Conservation (phyloP, 108 stramenopile genomes). For the Nitzschia putrida region DNA sequence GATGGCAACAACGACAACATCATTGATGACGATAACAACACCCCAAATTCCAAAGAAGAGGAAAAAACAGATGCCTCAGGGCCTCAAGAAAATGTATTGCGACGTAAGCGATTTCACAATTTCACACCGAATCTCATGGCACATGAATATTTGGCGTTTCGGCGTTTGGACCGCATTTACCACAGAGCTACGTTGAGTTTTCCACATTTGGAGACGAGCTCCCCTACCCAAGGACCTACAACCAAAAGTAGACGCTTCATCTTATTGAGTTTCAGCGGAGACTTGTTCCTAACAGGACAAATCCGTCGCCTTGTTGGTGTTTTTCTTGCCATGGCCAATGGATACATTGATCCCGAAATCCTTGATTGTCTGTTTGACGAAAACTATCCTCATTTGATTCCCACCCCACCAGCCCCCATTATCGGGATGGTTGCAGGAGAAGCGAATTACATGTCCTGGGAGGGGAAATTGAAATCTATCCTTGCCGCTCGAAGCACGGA, state of each 20-base stretch:
- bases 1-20: background rate
- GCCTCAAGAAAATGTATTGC: constrained; percentile 26
- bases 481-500: constrained; percentile 56
- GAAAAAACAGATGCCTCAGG: constrained; percentile 16
- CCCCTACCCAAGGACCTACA: constrained; percentile 28
- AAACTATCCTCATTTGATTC: constrained; percentile 67
- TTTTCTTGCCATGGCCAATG: constrained; percentile 63
- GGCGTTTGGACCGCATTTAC: constrained; percentile 72
- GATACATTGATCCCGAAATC: constrained; percentile 66
- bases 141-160: constrained; percentile 70
- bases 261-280: constrained; percentile 70
- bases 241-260: constrained; percentile 33
- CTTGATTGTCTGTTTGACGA: constrained; percentile 84
- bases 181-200: constrained; percentile 71
- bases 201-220: background rate
- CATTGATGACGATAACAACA: constrained; percentile 4
- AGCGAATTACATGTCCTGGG: constrained; percentile 62
- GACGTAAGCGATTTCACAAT: constrained; percentile 76
- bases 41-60: constrained; percentile 12
- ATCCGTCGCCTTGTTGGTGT: constrained; percentile 62
- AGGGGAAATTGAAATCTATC: constrained; percentile 65
- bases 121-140: constrained; percentile 64
- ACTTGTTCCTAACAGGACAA: constrained; percentile 74
- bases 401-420: constrained; percentile 65
- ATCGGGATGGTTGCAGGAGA: constrained; percentile 61